Conservation (phyloP, 352 stramenopile genomes). For the Blastocystis sp. region DNA sequence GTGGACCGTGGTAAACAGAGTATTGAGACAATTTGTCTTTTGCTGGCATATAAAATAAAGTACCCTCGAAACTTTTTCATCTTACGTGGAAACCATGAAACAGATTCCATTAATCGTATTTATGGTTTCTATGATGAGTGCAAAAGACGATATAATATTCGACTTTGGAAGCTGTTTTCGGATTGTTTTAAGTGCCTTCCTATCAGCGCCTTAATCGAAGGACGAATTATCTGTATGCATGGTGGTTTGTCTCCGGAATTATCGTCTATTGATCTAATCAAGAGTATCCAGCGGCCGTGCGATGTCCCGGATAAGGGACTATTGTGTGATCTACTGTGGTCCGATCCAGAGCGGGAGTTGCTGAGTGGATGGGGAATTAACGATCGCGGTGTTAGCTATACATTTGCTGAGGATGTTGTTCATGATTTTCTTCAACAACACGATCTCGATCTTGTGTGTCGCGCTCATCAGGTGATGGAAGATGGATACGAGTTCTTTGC, state of each 20-base stretch:
- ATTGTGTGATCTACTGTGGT: constrained; percentile 97
- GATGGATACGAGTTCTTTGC: constrained; percentile 81
- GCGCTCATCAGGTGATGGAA: constrained; percentile 87
- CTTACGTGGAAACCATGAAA: constrained; percentile 96
- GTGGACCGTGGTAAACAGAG: constrained; percentile 90
- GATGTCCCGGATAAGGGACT: constrained; percentile 86
- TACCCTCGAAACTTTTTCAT: constrained; percentile 97
- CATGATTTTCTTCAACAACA: constrained; percentile 93
- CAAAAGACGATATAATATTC: constrained; percentile 80
- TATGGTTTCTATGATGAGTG: constrained; percentile 99
- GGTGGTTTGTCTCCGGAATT: constrained; percentile 91
- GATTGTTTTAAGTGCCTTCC: constrained; percentile 87
- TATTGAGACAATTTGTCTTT: constrained; percentile 92
- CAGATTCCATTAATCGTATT: constrained; percentile 95
- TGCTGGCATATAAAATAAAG: constrained; percentile 95
- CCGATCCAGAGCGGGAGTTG: constrained; percentile 96
- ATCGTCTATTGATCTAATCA: constrained; percentile 79
- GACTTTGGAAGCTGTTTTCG: constrained; percentile 82
- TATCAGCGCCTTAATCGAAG: constrained; percentile 94
- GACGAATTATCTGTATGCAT: constrained; percentile 99
- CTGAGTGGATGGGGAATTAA: constrained; percentile 94
- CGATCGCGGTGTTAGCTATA: constrained; percentile 93
- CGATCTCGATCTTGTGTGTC: constrained; percentile 93
- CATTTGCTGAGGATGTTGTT: constrained; percentile 96
- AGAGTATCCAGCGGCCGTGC: constrained; percentile 72